Evolutionary conservation across 495 filamentous ascomycete species (phyloP).

Genomic region (Hypoxylon fragiforme): DNA sequence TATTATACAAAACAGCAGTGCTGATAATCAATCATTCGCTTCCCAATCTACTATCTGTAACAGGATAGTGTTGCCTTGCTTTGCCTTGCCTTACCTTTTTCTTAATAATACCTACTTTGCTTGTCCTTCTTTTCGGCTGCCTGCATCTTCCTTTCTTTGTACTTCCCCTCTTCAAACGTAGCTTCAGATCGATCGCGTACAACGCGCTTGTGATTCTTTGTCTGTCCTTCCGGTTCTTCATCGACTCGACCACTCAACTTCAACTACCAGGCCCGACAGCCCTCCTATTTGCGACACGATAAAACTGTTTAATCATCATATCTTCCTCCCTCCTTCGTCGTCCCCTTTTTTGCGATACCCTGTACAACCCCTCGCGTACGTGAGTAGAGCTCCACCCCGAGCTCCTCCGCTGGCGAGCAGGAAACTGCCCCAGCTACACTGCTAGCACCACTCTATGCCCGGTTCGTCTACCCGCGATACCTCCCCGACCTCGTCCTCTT

Average conservation of each 20-base stretch:
- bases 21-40: conserved; percentile 14
- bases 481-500: conserved; percentile 36
- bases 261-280: not conserved
- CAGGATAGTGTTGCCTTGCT: conserved; percentile 6
- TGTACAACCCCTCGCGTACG: conserved; percentile 20
- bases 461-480: conserved; percentile 46
- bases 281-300: conserved; percentile 12
- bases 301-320: no score
- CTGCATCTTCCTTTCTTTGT: conserved; percentile 27
- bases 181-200: conserved; percentile 32
- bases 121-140: conserved; percentile 14
- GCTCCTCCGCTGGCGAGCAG: conserved; percentile 45
- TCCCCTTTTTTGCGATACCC: conserved; percentile 12
- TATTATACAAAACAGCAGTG: conserved; percentile 21
- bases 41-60: conserved; percentile 4
- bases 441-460: conserved; percentile 49
- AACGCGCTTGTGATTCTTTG: conserved; percentile 34
- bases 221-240: conserved; percentile 24
- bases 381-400: conserved; percentile 30
- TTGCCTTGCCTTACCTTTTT: no score
- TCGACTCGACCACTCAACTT: conserved; percentile 14
- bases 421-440: conserved; percentile 40
- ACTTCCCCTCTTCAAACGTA: conserved; percentile 10
- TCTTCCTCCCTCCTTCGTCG: not conserved
- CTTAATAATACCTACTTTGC: conserved; percentile 21